Percentiles rank a stretch among this genome's conserved stretches.
Evolutionary conservation across 495 filamentous ascomycete genomes (phyloP).

Genomic region (Xylaria acuta): DNA sequence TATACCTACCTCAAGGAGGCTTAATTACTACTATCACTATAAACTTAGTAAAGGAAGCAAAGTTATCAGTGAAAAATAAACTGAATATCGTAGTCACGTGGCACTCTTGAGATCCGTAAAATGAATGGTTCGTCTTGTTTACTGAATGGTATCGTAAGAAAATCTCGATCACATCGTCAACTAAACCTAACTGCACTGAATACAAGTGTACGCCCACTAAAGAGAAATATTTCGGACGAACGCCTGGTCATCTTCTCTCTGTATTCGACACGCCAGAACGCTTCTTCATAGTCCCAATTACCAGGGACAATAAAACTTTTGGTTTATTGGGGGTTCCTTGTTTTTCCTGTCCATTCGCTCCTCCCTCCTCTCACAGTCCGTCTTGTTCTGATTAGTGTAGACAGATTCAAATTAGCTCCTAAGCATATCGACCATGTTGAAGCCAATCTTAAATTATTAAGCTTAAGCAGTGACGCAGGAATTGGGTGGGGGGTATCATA

Average conservation of each 20-base stretch:
- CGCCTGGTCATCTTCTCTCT: constrained; percentile 24
- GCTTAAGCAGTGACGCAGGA: constrained; percentile 21
- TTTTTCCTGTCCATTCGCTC: constrained; percentile 11
- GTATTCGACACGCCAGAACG: constrained; percentile 19
- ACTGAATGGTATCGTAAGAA: constrained; percentile 40
- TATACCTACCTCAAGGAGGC: background rate
- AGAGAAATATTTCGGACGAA: constrained; percentile 39
- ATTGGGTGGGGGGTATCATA: constrained; percentile 26
- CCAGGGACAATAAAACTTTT: constrained; percentile 12
- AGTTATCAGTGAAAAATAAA: background rate
- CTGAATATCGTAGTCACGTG: background rate
- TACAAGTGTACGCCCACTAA: constrained; percentile 32
- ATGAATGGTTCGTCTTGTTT: constrained; percentile 8
- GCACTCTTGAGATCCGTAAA: background rate
- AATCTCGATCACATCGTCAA: constrained; percentile 44
- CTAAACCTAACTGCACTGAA: constrained; percentile 43
- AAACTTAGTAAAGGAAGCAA: background rate
- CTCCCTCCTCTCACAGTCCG: background rate
- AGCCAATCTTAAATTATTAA: constrained; percentile 26
- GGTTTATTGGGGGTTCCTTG: background rate
- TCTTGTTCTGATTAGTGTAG: constrained; percentile 8
- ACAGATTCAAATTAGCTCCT: constrained; percentile 21
- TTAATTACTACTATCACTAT: background rate
- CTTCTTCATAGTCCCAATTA: constrained; percentile 21
- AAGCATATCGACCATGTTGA: constrained; percentile 26